Conservation (phyloP, 2,329 filamentous ascomycete species). For the Xylariaceae sp. region DNA sequence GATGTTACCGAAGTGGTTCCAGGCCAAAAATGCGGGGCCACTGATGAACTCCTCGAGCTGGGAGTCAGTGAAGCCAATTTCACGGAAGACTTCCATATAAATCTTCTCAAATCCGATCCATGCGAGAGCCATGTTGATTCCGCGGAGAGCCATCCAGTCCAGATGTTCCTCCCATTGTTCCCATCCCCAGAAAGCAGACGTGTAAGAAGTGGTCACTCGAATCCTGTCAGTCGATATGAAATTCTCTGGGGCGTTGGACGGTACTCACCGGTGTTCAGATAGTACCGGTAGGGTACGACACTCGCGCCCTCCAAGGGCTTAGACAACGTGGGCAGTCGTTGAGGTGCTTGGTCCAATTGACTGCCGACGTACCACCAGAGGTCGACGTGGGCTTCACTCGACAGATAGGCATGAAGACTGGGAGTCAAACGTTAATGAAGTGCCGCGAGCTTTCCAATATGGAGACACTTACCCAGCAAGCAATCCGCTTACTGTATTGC, state of each 20-base stretch:
- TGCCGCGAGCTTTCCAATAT: not conserved
- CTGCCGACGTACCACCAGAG: slow-evolving; percentile 21
- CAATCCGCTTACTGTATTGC: slow-evolving; percentile 15
- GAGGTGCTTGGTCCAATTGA: slow-evolving; percentile 15
- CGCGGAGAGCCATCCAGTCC: slow-evolving; percentile 21
- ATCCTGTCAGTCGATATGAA: slow-evolving; percentile 2
- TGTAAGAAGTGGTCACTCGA: slow-evolving; percentile 21
- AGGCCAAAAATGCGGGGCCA: slow-evolving; percentile 20
- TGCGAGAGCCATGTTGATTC: slow-evolving; percentile 18
- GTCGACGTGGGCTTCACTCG: slow-evolving; percentile 17
- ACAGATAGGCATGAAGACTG: slow-evolving; percentile 19
- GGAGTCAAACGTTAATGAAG: not conserved
- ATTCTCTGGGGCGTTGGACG: not conserved
- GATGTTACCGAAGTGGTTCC: slow-evolving; percentile 22
- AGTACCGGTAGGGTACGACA: slow-evolving; percentile 20
- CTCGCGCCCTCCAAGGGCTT: slow-evolving; percentile 13
- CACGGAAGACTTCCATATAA: slow-evolving; percentile 20
- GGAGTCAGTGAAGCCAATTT: slow-evolving; percentile 18
- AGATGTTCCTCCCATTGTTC: slow-evolving; percentile 20
- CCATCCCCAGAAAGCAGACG: slow-evolving; percentile 20
- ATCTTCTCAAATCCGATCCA: slow-evolving; percentile 23
- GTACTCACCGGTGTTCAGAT: slow-evolving; percentile 20
- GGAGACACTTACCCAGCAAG: slow-evolving; percentile 13
- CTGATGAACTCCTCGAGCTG: slow-evolving; percentile 17
- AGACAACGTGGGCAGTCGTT: slow-evolving; percentile 12